A percentile compares a stretch with the other conserved stretches of the same genome.
Evolutionary conservation across 2,329 filamentous ascomycete genomes (phyloP).

Genomic region (Clarireedia hainanense): DNA sequence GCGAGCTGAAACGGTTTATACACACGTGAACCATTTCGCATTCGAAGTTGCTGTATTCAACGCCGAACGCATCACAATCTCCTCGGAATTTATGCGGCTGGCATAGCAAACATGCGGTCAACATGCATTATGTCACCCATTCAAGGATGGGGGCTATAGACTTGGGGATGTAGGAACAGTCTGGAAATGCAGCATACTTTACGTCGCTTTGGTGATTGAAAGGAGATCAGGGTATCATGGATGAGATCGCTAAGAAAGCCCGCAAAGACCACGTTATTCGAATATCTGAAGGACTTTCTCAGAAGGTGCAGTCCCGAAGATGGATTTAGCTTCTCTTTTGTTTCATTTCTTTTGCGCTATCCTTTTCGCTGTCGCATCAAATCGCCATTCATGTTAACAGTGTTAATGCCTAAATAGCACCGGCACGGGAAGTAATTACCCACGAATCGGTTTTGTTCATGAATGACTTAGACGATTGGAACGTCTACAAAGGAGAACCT

Average conservation of each 20-base stretch:
- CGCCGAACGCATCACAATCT: too few species aligned
- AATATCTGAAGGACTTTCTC: not conserved
- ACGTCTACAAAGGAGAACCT: not conserved
- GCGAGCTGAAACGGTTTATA: not conserved
- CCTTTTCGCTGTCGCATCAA: not conserved
- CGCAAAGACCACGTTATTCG: not conserved
- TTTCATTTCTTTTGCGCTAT: not conserved
- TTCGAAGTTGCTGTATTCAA: too few species aligned
- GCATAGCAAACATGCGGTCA: too few species aligned
- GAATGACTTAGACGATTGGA: not conserved
- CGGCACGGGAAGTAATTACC: not conserved
- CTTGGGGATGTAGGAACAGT: not conserved
- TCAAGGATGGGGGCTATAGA: too few species aligned
- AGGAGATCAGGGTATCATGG: not conserved
- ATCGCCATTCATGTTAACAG: not conserved
- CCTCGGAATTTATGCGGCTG: too few species aligned
- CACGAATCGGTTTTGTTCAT: not conserved
- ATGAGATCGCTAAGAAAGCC: not conserved
- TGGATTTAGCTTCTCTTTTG: not conserved
- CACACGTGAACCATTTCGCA: not conserved
- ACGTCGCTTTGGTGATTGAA: not conserved
- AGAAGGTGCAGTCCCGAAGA: not conserved
- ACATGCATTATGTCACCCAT: too few species aligned
- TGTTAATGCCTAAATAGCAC: not conserved
- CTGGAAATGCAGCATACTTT: not conserved